phyloP scores from a whole-genome alignment of 257 asterid species.

The Gardenia jasminoides region DNA sequence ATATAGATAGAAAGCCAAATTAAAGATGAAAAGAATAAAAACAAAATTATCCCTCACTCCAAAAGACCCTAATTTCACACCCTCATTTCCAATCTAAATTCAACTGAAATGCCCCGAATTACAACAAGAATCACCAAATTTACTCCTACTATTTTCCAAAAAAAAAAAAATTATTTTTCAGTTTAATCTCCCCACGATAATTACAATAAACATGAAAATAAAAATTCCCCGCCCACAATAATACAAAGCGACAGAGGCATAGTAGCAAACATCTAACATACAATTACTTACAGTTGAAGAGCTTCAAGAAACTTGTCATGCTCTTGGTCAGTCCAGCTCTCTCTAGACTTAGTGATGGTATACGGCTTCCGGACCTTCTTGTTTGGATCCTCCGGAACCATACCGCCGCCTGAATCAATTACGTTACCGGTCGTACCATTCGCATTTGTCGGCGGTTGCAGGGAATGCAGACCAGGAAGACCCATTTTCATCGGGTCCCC shows the following conservation, averaged over 20 bases:
- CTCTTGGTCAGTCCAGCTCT: conserved; percentile 84
- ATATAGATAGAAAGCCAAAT: neutral
- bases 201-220: neutral
- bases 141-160: neutral
- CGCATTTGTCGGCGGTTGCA: conserved; percentile 19
- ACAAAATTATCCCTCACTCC: neutral
- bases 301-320: conserved; percentile 77
- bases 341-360: conserved; percentile 80
- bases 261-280: neutral
- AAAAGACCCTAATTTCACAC: no score
- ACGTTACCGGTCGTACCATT: neutral
- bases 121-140: neutral
- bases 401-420: conserved; percentile 30
- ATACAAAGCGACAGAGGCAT: neutral
- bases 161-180: neutral
- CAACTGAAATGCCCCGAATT: neutral
- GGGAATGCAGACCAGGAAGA: conserved; percentile 36
- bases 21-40: neutral
- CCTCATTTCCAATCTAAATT: neutral
- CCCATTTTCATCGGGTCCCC: conserved; percentile 41
- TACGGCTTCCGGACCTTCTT: conserved; percentile 80
- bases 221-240: neutral
- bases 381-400: conserved; percentile 53
- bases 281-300: conserved; percentile 42
- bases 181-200: neutral